Conservation (phyloP, 163 green algal species). For the Volvox carteri region DNA sequence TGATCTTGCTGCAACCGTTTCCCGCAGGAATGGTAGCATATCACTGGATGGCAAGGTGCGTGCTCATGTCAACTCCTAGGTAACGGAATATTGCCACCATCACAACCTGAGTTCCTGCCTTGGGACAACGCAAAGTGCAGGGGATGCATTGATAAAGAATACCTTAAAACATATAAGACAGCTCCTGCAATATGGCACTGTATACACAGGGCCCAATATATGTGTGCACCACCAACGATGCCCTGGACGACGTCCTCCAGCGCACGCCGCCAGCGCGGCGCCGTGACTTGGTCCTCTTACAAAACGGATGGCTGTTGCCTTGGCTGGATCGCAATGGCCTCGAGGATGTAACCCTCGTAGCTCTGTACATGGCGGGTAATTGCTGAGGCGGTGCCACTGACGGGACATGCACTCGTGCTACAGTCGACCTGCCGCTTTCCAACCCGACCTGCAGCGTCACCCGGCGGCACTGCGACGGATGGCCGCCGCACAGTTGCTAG, state of each 20-base stretch:
- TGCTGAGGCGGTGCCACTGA: background rate
- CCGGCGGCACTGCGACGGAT: conserved; percentile 8
- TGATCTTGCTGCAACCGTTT: background rate
- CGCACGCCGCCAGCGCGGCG: conserved; percentile 38
- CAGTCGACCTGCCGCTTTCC: background rate
- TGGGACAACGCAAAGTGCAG: too few relatives aligned
- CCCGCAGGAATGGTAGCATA: background rate
- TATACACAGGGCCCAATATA: conserved; percentile 60
- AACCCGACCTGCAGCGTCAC: conserved; percentile 19
- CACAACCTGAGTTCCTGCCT: too few relatives aligned
- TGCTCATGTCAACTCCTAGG: too few relatives aligned
- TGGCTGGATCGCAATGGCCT: conserved; percentile 45
- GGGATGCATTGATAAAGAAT: too few relatives aligned
- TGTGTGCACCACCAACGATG: conserved; percentile 58
- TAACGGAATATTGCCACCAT: too few relatives aligned
- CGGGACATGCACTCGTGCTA: background rate
- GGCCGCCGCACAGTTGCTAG: conserved; percentile 1
- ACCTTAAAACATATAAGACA: too few relatives aligned
- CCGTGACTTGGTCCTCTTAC: conserved; percentile 56
- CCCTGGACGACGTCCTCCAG: conserved; percentile 43
- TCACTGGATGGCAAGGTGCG: conserved; percentile 8
- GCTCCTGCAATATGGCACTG: too few relatives aligned
- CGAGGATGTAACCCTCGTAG: conserved; percentile 48
- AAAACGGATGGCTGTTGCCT: conserved; percentile 62
- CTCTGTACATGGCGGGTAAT: conserved; percentile 61